phyloP scores from a whole-genome alignment of 768 basidiomycete genomes.

The Agaricus blazei region DNA sequence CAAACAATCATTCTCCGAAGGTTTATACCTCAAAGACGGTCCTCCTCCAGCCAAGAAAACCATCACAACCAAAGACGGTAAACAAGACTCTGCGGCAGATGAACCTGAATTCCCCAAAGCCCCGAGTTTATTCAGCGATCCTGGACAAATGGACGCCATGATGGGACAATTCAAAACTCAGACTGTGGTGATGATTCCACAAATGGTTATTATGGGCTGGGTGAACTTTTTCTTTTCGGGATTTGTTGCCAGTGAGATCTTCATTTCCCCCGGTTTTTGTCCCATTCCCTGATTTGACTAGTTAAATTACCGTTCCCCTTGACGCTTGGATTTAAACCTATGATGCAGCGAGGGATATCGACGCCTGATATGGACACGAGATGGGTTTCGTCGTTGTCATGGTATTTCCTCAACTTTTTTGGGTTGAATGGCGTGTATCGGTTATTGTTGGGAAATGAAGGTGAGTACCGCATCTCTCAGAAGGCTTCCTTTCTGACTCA shows the following conservation, averaged over 20 bases:
- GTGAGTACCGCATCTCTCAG: constrained; percentile 39
- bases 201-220: constrained; percentile 99
- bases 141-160: constrained; percentile 94
- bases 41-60: constrained; percentile 35
- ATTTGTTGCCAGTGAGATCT: constrained; percentile 87
- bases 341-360: constrained; percentile 94
- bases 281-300: constrained; percentile 23
- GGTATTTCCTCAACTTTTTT: constrained; percentile 99
- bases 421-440: constrained; percentile 95
- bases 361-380: constrained; percentile 96
- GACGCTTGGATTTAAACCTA: constrained; percentile 94
- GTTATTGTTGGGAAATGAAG: constrained; percentile 83
- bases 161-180: constrained; percentile 99
- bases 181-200: constrained; percentile 98
- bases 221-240: constrained; percentile 99
- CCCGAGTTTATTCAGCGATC: constrained; percentile 85
- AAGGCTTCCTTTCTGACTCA: neutral
- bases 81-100: constrained; percentile 21
- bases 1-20: constrained; percentile 71
- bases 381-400: constrained; percentile 98
- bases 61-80: constrained; percentile 33
- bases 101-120: constrained; percentile 29
- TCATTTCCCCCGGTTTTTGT: neutral
- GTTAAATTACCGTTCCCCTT: constrained; percentile 97
- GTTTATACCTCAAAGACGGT: constrained; percentile 47